Base-by-base conservation (phyloP, 805 yeast species). In the Starmerella khaoyaiensis region DNA sequence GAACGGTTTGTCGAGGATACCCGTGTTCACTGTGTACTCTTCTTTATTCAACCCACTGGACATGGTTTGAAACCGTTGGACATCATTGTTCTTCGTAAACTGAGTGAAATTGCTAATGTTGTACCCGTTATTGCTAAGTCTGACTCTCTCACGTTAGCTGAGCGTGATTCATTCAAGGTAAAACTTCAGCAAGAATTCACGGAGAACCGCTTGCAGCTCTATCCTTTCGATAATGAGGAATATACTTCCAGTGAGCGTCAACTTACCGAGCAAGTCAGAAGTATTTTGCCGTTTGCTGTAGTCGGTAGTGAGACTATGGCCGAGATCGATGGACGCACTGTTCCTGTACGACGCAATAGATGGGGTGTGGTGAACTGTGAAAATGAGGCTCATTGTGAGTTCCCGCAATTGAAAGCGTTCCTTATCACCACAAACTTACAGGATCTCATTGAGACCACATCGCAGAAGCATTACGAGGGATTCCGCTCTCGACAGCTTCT, bases 341-440 rank as follows among this genome's bases (percentile, higher is more conserved):
- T 84, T 31, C 78, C 87, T 52, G 95, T 95, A 35, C 76, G 97
- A 63, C 76, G 80, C 63, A 84, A 93, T 39, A 76, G 78, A 56
- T 87, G 95, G 94, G 96, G 96, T 18, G 69, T 79, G 14, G 79
- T 87, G 54, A 81, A 84, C 59, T 82, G 90, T 44, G 96, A 86
- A 63, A 94, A 90, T 62, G 84, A 82, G 37, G 72, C 78, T 38
- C 97, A 90, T 62, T 84, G 95, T 62, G 98, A 90, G 64, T 90
- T 90, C 67, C 82, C 83, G 26, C 84, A 82, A 52, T 73, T 90
- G 56, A 74, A 96, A 63, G 94, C 83, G 59, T 90, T 90, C 60
- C 71, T 90, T 54, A 83, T 94, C 31, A 76, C 95, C 64, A 83
- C 97, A 7, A 96, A 90, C 59, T 68, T 90, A 54, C 96, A 84